Base-by-base conservation (phyloP, 2,329 filamentous ascomycete species). In the Fusarium sp. region DNA sequence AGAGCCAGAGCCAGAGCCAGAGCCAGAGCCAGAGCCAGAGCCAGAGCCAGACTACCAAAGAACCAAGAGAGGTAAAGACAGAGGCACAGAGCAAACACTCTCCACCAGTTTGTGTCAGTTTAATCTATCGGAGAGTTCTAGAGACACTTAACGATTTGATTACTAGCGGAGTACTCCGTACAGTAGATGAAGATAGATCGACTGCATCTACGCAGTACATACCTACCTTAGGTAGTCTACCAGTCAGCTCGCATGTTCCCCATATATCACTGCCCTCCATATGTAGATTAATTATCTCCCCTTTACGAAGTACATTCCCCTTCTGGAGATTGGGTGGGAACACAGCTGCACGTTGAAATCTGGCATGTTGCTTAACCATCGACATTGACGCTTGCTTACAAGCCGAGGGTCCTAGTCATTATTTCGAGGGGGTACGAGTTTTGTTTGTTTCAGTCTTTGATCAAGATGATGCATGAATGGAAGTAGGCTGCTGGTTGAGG, bases 251-350 rank as follows among this genome's bases (percentile, higher is more conserved):
- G 32, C 40, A 30, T 27, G 23, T 35, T n/a, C 33, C 9, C 33
- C 33, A 35, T 17, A 17, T 8, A 8, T 35, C 22, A 30, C 27
- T 13, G 27, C 10, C 9, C 10, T 30, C 27, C 14, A 49, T 33
- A n/a, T n/a, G n/a, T n/a, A 32, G 33, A 49, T 65, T 54, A 25
- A 7, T 3, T 25, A 22, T 44, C 37, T 25, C 19, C 47, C 37
- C 25, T 46, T 43, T 40, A 17, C 65, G 61, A 68, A 51, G 43
- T 58, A 62, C 65, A 54, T 66, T 49, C 65, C 65, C 44, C 32
- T 66, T 66, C 23, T 60, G 66, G 60, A 60, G 45, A 43, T 43
- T 27, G 14, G 23, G 65, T 68, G 65, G 62, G 41, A 56, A 66
- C 48, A 43, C 44, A 52, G 65, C 55, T 62, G 61, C 56, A 62